Conservation (phyloP, 225 moss, liverwort and hornwort species). For the Anthoceros angustus region DNA sequence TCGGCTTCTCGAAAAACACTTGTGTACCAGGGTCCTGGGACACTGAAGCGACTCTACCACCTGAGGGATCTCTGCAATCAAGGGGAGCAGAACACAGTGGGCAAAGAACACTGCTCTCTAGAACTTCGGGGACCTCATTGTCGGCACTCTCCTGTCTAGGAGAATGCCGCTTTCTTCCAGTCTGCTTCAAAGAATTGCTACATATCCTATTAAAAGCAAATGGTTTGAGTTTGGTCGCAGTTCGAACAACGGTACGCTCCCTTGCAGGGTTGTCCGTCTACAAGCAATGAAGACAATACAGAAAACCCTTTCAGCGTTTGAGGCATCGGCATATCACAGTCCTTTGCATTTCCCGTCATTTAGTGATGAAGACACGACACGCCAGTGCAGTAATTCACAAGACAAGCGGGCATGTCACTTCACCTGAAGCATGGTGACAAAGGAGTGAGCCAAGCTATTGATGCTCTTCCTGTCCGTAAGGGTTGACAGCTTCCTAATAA, state of each 20-base stretch:
- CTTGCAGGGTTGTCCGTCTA: conserved; percentile 83
- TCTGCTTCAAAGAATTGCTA: conserved; percentile 26
- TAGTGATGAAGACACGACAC: neutral
- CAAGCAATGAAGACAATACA: neutral
- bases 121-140: neutral
- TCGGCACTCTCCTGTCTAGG: neutral
- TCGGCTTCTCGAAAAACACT: neutral
- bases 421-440: conserved; percentile 82
- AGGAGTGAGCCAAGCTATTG: conserved; percentile 67
- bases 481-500: conserved; percentile 26
- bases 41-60: neutral
- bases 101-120: conserved; percentile 32
- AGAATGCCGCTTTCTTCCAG: conserved; percentile 6
- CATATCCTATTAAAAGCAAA: conserved; percentile 56
- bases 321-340: neutral
- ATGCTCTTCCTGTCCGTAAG: conserved; percentile 48
- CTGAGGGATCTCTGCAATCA: conserved; percentile 7
- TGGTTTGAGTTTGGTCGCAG: conserved; percentile 69
- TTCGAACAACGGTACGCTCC: conserved; percentile 73
- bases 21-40: neutral
- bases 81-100: conserved; percentile 69
- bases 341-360: neutral
- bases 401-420: neutral
- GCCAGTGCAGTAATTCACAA: neutral
- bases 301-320: neutral